phyloP scores from a whole-genome alignment of 2,329 filamentous ascomycete genomes.

The Parastagonospora nodorum region DNA sequence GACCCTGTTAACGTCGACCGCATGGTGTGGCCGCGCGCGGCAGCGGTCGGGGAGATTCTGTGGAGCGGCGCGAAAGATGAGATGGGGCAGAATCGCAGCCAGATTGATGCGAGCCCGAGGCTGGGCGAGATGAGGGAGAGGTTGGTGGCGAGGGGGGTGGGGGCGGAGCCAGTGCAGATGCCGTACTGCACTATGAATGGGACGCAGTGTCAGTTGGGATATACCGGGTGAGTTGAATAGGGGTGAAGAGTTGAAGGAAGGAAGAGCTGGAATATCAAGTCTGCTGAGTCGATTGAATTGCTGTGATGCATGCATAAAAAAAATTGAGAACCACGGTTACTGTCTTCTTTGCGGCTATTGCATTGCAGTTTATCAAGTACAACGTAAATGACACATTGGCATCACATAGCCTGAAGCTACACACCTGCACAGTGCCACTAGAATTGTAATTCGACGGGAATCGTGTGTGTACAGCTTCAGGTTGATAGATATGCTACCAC shows the following conservation, averaged over 20 bases:
- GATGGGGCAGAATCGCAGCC: conserved; percentile 70
- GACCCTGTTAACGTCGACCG: conserved; percentile 76
- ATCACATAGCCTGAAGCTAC: too few relatives aligned
- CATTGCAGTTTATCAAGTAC: too few relatives aligned
- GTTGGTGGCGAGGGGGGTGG: conserved; percentile 70
- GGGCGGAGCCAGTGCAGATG: conserved; percentile 72
- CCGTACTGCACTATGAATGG: conserved; percentile 70
- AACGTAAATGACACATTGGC: too few relatives aligned
- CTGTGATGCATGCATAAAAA: too few relatives aligned
- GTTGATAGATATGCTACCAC: too few relatives aligned
- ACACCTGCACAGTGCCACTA: too few relatives aligned
- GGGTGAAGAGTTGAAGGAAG: background rate
- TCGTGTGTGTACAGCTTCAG: too few relatives aligned
- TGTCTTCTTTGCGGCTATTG: too few relatives aligned
- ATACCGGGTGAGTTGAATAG: background rate
- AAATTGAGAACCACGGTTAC: too few relatives aligned
- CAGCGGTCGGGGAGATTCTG: conserved; percentile 76
- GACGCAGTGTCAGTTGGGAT: conserved; percentile 35
- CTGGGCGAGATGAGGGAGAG: conserved; percentile 78
- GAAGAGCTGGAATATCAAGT: too few relatives aligned
- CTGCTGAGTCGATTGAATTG: too few relatives aligned
- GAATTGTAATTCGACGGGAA: too few relatives aligned
- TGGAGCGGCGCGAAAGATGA: conserved; percentile 76
- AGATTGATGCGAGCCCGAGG: conserved; percentile 70
- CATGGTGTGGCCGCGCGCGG: conserved; percentile 77